phyloP scores from a whole-genome alignment of 2,329 filamentous ascomycete genomes.

The Fusarium penzigii region DNA sequence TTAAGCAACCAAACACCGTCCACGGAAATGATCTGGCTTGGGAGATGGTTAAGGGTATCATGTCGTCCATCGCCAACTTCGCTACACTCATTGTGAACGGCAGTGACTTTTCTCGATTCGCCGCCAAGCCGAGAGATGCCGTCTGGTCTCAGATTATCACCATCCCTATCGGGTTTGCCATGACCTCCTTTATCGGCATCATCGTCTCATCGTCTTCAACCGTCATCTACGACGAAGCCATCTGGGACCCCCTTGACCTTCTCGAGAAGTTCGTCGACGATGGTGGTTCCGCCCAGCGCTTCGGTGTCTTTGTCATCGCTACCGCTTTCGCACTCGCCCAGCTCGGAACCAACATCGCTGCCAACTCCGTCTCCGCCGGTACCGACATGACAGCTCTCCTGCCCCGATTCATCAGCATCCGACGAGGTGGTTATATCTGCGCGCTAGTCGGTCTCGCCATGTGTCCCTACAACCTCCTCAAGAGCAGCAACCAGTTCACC shows the following conservation, averaged over 20 bases:
- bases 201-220: constrained; percentile 73
- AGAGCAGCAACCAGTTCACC: constrained; percentile 77
- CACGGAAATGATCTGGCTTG: constrained; percentile 73
- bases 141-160: constrained; percentile 78
- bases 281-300: constrained; percentile 67
- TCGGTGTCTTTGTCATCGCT: constrained; percentile 75
- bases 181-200: constrained; percentile 85
- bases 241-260: constrained; percentile 74
- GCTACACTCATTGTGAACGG: constrained; percentile 82
- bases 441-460: constrained; percentile 78
- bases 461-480: constrained; percentile 83
- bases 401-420: constrained; percentile 80
- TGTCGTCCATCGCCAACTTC: constrained; percentile 89
- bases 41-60: constrained; percentile 82
- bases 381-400: constrained; percentile 81
- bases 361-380: constrained; percentile 81
- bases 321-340: constrained; percentile 75
- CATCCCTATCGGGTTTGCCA: constrained; percentile 69
- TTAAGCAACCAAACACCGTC: constrained; percentile 64
- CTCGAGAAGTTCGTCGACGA: constrained; percentile 69
- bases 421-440: constrained; percentile 84
- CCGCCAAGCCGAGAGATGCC: constrained; percentile 72
- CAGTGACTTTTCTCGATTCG: constrained; percentile 85
- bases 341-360: constrained; percentile 83
- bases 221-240: constrained; percentile 65